Conservation (phyloP, 495 filamentous ascomycete genomes). For the Xylaria sp. region DNA sequence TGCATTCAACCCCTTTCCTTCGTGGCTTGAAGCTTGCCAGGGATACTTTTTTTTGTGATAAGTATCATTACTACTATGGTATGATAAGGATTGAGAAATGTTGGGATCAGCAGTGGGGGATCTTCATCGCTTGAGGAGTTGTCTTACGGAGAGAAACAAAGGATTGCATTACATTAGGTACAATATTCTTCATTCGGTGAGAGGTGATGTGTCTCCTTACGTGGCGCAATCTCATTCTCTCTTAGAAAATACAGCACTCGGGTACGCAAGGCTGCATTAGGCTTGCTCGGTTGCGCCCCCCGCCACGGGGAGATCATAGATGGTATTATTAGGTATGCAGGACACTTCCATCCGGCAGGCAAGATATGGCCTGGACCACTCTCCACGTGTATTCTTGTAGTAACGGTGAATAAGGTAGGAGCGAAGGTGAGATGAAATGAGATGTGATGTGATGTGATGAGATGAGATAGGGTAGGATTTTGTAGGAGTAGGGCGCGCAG, state of each 20-base stretch:
- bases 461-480: neutral
- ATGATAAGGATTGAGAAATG: neutral
- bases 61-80: neutral
- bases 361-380: neutral
- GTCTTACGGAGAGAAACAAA: too few relatives aligned
- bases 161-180: neutral
- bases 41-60: neutral
- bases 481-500: neutral
- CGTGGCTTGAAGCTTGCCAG: neutral
- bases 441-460: neutral
- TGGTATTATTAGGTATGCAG: slow-evolving; percentile 11
- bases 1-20: neutral
- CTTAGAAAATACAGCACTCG: neutral
- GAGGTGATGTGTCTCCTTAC: neutral
- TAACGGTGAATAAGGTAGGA: neutral
- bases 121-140: neutral
- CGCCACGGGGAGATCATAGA: neutral
- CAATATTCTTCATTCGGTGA: neutral
- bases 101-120: neutral
- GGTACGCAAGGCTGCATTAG: neutral
- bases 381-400: slow-evolving; percentile 10
- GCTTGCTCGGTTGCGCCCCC: neutral
- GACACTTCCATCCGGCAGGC: neutral
- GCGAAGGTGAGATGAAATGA: neutral
- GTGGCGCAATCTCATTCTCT: neutral